These are phyloP conservation scores for Symbiodinium natans DNA, from an alignment of 73 alveolate species.

Conservation along the genomic window DNA sequence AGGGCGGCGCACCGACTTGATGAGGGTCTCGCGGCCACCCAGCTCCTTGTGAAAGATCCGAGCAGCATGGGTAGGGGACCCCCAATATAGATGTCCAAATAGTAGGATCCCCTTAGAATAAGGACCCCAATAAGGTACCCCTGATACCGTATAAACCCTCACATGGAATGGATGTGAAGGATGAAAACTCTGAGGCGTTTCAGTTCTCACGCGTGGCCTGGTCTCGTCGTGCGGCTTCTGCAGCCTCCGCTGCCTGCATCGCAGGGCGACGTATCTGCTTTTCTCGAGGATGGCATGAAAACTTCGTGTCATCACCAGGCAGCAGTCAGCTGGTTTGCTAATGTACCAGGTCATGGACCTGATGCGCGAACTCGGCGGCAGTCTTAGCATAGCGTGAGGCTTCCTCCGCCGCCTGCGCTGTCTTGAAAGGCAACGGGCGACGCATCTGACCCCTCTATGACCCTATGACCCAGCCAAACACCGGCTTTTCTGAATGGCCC, in stretches of 20 bases:
- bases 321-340: too few species aligned
- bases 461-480: too few species aligned
- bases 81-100: too few species aligned
- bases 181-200: not conserved
- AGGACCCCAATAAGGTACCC: too few species aligned
- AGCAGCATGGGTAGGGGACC: too few species aligned
- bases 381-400: constrained; percentile 93
- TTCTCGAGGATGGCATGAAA: not conserved
- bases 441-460: not conserved
- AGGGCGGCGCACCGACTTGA: constrained; percentile 32
- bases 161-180: too few species aligned
- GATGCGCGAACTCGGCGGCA: constrained; percentile 94
- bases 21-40: constrained; percentile 60
- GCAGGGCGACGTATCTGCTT: not conserved
- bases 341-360: constrained; percentile 19
- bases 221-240: constrained; percentile 72
- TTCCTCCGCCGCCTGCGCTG: constrained; percentile 60
- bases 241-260: constrained; percentile 70
- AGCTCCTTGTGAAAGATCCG: constrained; percentile 49
- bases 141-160: too few species aligned
- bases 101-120: too few species aligned
- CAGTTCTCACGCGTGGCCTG: constrained; percentile 8
- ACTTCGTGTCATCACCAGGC: not conserved
- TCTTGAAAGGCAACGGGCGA: too few species aligned
- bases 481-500: too few species aligned